Percentiles rank a stretch among this genome's conserved stretches.
Conservation (phyloP, 2,329 filamentous ascomycete genomes). For the Pseudopithomyces maydicus region DNA sequence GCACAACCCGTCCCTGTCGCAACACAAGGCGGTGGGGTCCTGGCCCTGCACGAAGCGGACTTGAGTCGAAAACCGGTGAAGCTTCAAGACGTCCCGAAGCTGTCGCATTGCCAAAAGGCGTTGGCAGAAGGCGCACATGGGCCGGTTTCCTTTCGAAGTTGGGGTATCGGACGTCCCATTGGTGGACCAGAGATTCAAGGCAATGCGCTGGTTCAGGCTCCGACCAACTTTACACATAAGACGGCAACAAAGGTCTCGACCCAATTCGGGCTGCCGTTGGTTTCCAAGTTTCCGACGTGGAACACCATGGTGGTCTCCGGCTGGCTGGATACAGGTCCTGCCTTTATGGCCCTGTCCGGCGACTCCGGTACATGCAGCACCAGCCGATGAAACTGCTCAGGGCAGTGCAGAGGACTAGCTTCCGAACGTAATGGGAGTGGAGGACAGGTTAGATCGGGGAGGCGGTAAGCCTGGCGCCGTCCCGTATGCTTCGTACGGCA, state of each 20-base stretch:
- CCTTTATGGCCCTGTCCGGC: constrained; percentile 58
- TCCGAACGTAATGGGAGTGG: constrained; percentile 54
- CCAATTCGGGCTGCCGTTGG: neutral
- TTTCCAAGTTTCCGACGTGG: neutral
- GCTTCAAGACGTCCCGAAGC: constrained; percentile 20
- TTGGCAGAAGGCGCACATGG: constrained; percentile 46
- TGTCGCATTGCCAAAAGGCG: constrained; percentile 29
- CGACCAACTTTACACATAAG: neutral
- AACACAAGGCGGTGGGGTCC: constrained; percentile 44
- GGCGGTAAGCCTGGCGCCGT: neutral
- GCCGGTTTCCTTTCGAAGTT: constrained; percentile 42
- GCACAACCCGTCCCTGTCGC: neutral
- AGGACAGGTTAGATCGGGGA: constrained; percentile 37
- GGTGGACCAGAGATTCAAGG: constrained; percentile 52
- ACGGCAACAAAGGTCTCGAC: neutral
- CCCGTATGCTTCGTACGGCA: neutral
- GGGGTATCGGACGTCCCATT: constrained; percentile 48
- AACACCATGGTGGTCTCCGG: neutral
- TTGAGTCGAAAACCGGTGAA: constrained; percentile 19
- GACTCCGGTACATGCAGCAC: constrained; percentile 53
- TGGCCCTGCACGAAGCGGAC: constrained; percentile 56
- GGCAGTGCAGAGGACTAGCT: constrained; percentile 54
- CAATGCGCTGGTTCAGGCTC: constrained; percentile 22
- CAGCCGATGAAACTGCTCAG: constrained; percentile 50
- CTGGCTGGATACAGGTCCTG: constrained; percentile 7